Conservation (phyloP, 805 yeast species). For the Lipomyces oligophaga region DNA sequence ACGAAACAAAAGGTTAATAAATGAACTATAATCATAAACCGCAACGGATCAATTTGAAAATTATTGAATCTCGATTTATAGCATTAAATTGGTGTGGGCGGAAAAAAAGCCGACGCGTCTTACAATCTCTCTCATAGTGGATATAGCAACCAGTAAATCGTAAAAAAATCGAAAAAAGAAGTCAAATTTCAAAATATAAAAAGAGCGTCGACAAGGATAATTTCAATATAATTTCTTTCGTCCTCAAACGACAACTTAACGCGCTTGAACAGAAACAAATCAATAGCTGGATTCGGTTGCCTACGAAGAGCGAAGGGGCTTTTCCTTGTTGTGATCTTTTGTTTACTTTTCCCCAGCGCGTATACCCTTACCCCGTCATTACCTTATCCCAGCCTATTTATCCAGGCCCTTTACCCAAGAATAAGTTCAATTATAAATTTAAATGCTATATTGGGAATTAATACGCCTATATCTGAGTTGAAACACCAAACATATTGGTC, state of each 20-base stretch:
- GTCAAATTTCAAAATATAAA: background rate
- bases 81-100: background rate
- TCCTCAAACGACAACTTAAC: no score
- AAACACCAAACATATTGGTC: no score
- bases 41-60: no score
- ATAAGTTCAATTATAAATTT: no score
- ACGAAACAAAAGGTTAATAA: slow-evolving; percentile 11
- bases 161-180: background rate
- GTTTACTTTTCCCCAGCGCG: slow-evolving; percentile 20
- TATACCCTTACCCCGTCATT: slow-evolving; percentile 6
- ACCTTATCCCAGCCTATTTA: background rate
- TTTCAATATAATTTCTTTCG: no score
- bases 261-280: no score
- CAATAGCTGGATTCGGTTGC: no score
- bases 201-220: background rate
- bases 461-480: no score
- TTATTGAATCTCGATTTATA: no score
- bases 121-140: slow-evolving; percentile 28
- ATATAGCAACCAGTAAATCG: slow-evolving; percentile 1
- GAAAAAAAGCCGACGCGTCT: slow-evolving; percentile 23
- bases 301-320: slow-evolving; percentile 23
- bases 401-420: slow-evolving; percentile 3
- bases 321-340: slow-evolving; percentile 15
- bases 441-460: background rate
- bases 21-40: no score